phyloP scores from a whole-genome alignment of 257 asterid genomes.

The Parsonsia alboflavescens region DNA sequence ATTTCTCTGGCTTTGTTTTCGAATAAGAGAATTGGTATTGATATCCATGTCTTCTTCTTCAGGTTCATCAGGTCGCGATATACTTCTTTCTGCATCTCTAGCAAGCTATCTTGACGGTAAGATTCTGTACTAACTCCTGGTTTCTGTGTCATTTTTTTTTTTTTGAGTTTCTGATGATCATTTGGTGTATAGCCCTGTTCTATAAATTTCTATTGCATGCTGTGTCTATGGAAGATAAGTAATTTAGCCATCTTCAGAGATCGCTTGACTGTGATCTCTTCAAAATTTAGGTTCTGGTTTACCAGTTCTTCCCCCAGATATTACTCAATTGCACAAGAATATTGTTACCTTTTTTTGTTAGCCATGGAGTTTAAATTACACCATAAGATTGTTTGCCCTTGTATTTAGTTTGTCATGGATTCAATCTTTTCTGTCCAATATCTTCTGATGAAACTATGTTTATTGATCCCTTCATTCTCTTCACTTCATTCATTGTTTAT shows the following conservation, averaged over 20 bases:
- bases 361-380: background rate
- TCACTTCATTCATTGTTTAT: background rate
- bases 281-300: too few species aligned
- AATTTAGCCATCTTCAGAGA: too few species aligned
- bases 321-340: background rate
- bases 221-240: background rate
- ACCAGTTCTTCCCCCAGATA: too few species aligned
- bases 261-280: too few species aligned
- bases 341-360: too few species aligned
- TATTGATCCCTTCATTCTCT: background rate
- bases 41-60: conserved; percentile 17
- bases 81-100: conserved; percentile 25
- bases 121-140: background rate
- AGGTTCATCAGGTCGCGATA: background rate
- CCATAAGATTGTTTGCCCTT: background rate
- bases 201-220: background rate
- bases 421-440: background rate
- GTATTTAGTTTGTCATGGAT: background rate
- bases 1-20: background rate
- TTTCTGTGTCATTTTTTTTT: background rate
- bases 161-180: background rate
- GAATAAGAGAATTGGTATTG: background rate
- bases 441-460: background rate
- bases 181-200: background rate
- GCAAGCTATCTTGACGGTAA: conserved; percentile 35